Percentiles rank a stretch among this genome's conserved stretches.
Evolutionary conservation across 306 rosid genomes (phyloP).

Genomic region (Lagenaria siceraria): DNA sequence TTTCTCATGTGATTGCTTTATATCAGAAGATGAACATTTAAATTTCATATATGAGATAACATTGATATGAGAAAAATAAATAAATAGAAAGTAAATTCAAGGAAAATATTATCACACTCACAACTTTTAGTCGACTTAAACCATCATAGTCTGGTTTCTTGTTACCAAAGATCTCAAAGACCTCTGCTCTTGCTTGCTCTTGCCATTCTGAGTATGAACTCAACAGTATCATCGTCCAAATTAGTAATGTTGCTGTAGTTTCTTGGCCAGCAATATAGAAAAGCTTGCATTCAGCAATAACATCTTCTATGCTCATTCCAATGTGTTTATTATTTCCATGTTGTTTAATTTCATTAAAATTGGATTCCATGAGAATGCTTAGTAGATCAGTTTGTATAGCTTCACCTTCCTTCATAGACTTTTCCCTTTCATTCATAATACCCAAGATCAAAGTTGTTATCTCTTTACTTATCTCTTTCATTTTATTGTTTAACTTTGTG

Average conservation of each 20-base stretch:
- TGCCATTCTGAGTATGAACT: conserved; percentile 38
- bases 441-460: background rate
- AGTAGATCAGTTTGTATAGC: conserved; percentile 17
- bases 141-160: conserved; percentile 22
- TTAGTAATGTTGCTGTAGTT: conserved; percentile 26
- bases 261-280: conserved; percentile 45
- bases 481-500: background rate
- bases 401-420: conserved; percentile 17
- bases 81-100: background rate
- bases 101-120: background rate
- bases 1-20: background rate
- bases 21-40: background rate
- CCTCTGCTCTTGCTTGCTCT: conserved; percentile 35
- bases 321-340: conserved; percentile 14
- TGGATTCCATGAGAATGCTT: conserved; percentile 18
- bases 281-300: conserved; percentile 32
- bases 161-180: conserved; percentile 23
- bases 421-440: conserved; percentile 22
- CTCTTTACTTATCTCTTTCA: background rate
- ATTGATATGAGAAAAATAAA: background rate
- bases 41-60: background rate
- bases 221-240: conserved; percentile 31
- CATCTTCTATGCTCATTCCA: conserved; percentile 12
- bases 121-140: conserved; percentile 26
- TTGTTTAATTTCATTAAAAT: background rate